phyloP scores from a whole-genome alignment of 2,329 filamentous ascomycete genomes.

The Lasiodiplodia sp. region DNA sequence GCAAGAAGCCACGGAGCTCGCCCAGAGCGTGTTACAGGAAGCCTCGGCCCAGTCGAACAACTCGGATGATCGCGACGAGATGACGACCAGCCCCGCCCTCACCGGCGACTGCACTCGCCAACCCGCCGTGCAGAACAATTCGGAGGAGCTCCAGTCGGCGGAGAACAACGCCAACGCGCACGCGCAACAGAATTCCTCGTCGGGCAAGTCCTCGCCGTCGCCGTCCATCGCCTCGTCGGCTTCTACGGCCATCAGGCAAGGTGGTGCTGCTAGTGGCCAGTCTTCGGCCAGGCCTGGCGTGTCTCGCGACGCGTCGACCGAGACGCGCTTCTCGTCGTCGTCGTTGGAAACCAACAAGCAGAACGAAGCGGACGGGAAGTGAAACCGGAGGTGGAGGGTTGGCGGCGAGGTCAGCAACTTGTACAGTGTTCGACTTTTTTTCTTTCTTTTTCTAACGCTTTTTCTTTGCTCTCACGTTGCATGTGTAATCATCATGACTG shows the following conservation, averaged over 20 bases:
- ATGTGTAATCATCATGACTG: background rate
- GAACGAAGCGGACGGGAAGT: background rate
- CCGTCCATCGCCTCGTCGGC: background rate
- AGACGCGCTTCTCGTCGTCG: background rate
- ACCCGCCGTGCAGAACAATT: conserved; percentile 8
- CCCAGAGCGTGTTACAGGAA: conserved; percentile 38
- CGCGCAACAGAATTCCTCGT: background rate
- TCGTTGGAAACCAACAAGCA: too few relatives aligned
- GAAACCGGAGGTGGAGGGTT: too few relatives aligned
- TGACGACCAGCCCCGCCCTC: background rate
- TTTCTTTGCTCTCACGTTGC: background rate
- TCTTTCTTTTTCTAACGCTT: background rate
- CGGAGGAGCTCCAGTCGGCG: background rate
- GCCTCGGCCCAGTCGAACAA: background rate
- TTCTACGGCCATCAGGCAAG: background rate
- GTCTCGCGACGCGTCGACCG: background rate
- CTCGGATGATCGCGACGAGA: background rate
- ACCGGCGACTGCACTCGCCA: background rate
- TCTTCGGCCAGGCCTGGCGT: background rate
- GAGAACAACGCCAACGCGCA: background rate
- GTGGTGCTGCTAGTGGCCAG: background rate
- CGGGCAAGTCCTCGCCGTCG: background rate
- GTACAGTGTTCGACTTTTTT: background rate
- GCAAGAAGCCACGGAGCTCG: conserved; percentile 54
- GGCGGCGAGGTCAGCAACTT: background rate